Evolutionary conservation across 2,329 filamentous ascomycete species (phyloP).

Genomic region (Pyrenophora teres): DNA sequence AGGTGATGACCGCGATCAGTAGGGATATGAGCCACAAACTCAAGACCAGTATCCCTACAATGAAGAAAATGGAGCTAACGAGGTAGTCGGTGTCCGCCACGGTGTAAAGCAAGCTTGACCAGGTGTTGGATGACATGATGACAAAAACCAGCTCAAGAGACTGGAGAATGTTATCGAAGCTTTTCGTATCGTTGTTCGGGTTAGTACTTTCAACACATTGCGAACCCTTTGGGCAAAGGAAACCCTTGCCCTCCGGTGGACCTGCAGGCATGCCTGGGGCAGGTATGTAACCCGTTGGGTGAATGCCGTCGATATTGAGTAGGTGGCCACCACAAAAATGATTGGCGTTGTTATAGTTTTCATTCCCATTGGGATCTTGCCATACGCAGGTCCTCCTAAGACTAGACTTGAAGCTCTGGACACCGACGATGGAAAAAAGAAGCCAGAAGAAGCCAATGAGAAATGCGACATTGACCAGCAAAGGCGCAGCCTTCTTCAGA

Average conservation of each 20-base stretch:
- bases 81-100: constrained; percentile 92
- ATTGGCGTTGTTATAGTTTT: constrained; percentile 61
- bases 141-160: constrained; percentile 95
- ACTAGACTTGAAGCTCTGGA: constrained; percentile 81
- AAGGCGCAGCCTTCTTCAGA: constrained; percentile 90
- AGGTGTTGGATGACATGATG: constrained; percentile 98
- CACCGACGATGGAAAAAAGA: constrained; percentile 92
- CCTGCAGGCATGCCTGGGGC: constrained; percentile 46
- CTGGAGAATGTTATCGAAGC: constrained; percentile 92
- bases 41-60: constrained; percentile 79
- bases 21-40: constrained; percentile 97
- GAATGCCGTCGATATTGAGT: constrained; percentile 56
- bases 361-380: constrained; percentile 55
- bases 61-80: constrained; percentile 77
- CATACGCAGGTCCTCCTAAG: constrained; percentile 56
- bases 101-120: constrained; percentile 91
- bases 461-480: constrained; percentile 91
- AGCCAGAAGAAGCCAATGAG: constrained; percentile 98
- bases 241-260: constrained; percentile 70
- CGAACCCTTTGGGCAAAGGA: constrained; percentile 82
- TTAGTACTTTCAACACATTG: constrained; percentile 78
- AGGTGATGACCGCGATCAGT: constrained; percentile 94
- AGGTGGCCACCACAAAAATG: constrained; percentile 89
- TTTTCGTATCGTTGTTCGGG: constrained; percentile 83
- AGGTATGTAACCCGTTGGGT: constrained; percentile 67